phyloP scores from a whole-genome alignment of 2,329 filamentous ascomycete genomes.

The Beauveria asiatica region DNA sequence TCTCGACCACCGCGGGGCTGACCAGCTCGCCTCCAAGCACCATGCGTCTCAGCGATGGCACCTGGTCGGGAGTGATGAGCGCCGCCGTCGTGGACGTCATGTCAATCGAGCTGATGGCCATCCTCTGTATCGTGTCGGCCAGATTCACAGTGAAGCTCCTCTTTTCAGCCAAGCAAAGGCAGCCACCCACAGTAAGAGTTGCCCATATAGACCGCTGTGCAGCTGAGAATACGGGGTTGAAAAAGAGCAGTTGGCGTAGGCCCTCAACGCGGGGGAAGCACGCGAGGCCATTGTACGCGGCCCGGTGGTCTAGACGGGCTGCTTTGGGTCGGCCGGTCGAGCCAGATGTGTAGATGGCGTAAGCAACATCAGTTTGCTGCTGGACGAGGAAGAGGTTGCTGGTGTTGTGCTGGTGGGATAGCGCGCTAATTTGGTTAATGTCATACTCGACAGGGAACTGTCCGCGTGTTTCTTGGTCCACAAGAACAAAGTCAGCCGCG shows the following conservation, averaged over 20 bases:
- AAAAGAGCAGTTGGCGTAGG: background rate
- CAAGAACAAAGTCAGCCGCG: background rate
- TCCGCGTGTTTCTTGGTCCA: background rate
- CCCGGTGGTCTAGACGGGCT: background rate
- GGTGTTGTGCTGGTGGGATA: background rate
- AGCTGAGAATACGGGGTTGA: background rate
- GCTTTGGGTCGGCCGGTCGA: background rate
- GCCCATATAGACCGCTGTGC: background rate
- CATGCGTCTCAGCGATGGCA: conserved; percentile 11
- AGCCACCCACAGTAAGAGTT: background rate
- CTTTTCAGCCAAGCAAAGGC: background rate
- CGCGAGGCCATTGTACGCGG: background rate
- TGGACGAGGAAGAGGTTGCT: background rate
- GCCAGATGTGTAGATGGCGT: background rate
- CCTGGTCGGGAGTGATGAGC: background rate
- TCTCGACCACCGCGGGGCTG: background rate
- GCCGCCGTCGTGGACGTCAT: conserved; percentile 17
- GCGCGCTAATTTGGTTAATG: background rate
- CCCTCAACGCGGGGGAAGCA: background rate
- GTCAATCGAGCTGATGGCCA: conserved; percentile 14
- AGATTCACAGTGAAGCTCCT: background rate
- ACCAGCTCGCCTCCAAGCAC: background rate
- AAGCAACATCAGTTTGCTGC: background rate
- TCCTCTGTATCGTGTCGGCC: conserved; percentile 9
- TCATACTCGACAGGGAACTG: background rate